Evolutionary conservation across 176 grass and related monocot genomes (phyloP), one percentile per base, ranked within the genome.

Genomic region (Musa troglodytarum): DNA sequence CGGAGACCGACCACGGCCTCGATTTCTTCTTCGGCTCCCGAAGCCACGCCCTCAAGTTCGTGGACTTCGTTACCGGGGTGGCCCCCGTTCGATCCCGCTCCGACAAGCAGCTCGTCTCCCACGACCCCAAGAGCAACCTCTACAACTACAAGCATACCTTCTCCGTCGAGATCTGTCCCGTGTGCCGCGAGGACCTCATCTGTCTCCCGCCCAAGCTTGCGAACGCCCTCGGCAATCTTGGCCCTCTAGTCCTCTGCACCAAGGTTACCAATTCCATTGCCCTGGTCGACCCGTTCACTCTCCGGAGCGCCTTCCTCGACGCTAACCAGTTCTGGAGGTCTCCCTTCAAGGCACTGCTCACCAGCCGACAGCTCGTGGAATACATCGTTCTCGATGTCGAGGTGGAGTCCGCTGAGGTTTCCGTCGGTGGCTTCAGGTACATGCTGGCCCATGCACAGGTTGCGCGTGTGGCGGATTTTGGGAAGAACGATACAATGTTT

Each of bases 71-170:
- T 25, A 29, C 76, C 66, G 82, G 84, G 53, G 87, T 96, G 25
- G 82, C 89, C 12, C 93, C 93, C 20, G 53, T 96, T 69, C 81
- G 79, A 1, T 90, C 81, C 55, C 79, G 76, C 69, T 83, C 87
- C 10, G 89, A 91, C 20, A 96, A 90, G 83, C 89, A 96, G 71
- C 93, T 96, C 10, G 93, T 96, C 22, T 96, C 93, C 7, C 93
- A 96, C 29, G 89, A 96, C 65, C 50, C 11, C 2, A 96, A 96
- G 84, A 92, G 87, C 63, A 89, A 19, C 24, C 53, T 88, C 29
- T 96, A 88, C 70, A 96, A 92, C 76, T 92, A 96, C 80, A 96
- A 92, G 83, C 76, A 92, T 76, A 90, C 89, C 21, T 92, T 96
- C 28, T 96, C 93, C 1, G 89, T 96, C 15, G 93, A 96, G 81